phyloP scores from a whole-genome alignment of 1,284 basidiomycete genomes.

The Ceratobasidium sp. region DNA sequence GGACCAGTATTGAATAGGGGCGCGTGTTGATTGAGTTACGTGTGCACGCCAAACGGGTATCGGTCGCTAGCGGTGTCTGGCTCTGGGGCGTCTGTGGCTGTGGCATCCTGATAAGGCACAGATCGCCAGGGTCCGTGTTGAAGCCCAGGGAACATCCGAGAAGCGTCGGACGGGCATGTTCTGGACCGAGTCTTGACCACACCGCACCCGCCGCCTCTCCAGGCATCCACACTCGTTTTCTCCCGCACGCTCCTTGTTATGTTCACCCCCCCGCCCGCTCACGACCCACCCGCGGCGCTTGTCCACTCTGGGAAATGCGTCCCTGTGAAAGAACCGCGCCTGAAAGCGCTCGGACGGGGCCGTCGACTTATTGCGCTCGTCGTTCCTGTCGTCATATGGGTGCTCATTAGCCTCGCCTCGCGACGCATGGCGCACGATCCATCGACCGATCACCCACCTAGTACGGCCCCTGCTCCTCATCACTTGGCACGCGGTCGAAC shows the following conservation, averaged over 20 bases:
- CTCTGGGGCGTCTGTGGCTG: background rate
- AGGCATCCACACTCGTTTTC: conserved; percentile 4
- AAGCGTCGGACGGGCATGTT: background rate
- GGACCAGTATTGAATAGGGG: too few relatives aligned
- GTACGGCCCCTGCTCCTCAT: conserved; percentile 2
- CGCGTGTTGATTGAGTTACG: too few relatives aligned
- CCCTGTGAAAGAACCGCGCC: background rate
- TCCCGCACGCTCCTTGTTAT: conserved; percentile 1
- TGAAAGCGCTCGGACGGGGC: background rate
- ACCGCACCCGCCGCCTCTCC: background rate
- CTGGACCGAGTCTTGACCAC: conserved; percentile 15
- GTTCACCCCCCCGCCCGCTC: conserved; percentile 40
- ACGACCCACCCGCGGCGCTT: conserved; percentile 2
- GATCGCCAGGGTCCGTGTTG: background rate
- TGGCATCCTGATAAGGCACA: background rate
- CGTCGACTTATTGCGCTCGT: conserved; percentile 12
- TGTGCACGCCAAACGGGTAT: background rate
- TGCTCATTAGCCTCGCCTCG: conserved; percentile 20
- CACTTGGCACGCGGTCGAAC: background rate
- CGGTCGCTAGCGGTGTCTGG: too few relatives aligned
- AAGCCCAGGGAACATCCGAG: background rate
- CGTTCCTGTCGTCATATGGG: conserved; percentile 8
- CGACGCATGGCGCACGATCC: background rate
- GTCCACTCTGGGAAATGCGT: conserved; percentile 1
- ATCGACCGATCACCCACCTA: background rate